Conservation (phyloP, 2,329 filamentous ascomycete species). For the Xylaria sp. region DNA sequence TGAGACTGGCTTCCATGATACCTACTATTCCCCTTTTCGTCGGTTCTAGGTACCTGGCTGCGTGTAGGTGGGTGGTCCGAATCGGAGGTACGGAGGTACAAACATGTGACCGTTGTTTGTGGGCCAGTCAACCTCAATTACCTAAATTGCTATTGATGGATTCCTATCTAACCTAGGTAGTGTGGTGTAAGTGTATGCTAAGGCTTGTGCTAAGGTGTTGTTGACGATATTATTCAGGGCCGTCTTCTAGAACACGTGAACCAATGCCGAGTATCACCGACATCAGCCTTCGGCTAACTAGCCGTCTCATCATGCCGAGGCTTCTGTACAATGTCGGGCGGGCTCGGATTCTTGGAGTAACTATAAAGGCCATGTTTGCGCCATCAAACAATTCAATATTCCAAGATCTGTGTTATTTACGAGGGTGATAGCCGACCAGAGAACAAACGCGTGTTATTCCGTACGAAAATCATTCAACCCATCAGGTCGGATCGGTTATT, state of each 20-base stretch:
- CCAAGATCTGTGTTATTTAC: slow-evolving; percentile 6
- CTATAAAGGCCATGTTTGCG: slow-evolving; percentile 26
- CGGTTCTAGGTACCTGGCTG: too few relatives aligned
- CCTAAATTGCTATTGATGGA: too few relatives aligned
- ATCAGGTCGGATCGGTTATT: background rate
- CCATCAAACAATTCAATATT: slow-evolving; percentile 17
- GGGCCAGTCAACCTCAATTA: slow-evolving; percentile 23
- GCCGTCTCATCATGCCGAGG: slow-evolving; percentile 29
- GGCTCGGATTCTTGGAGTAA: slow-evolving; percentile 26
- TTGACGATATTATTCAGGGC: slow-evolving; percentile 30
- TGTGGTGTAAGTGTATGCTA: background rate
- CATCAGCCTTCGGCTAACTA: slow-evolving; percentile 9
- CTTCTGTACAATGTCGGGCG: slow-evolving; percentile 26
- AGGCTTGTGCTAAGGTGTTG: background rate
- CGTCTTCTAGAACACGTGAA: slow-evolving; percentile 1
- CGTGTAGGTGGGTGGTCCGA: too few relatives aligned
- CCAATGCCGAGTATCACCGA: slow-evolving; percentile 3
- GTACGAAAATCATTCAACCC: slow-evolving; percentile 18
- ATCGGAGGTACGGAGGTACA: slow-evolving; percentile 11
- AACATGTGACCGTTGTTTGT: slow-evolving; percentile 17
- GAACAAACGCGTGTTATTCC: slow-evolving; percentile 2
- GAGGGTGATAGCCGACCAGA: background rate
- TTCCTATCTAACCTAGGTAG: too few relatives aligned
- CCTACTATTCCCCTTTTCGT: background rate
- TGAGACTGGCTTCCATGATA: background rate